Base-by-base conservation (phyloP, 768 basidiomycete species). In the Russula emetica region DNA sequence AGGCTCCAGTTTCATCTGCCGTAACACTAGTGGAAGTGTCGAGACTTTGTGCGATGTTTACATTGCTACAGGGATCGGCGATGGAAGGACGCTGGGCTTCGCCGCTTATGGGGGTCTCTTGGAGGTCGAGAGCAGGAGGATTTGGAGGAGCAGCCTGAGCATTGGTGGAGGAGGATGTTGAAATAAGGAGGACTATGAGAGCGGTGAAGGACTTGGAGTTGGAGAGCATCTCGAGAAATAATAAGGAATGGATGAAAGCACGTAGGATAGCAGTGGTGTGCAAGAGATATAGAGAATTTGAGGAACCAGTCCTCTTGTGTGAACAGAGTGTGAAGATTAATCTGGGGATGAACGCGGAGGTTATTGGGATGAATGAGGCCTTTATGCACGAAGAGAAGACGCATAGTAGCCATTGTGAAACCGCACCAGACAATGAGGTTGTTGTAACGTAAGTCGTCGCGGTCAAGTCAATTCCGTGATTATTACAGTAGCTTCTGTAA, bases 11-110 rank as follows among this genome's bases (percentile, higher is more conserved):
- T 24, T 78, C 74, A 26, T 42, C 55, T 10, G 68, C 71, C 10
- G 49, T 16, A 26, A 72, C 62, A 1, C 74, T 42, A 3, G 68
- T 71, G n/a, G 80, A 77, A 13, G 72, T 70, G 59, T 76, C 76
- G 61, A 83, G 66, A 50, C 70, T 74, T 24, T 72, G 61, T 22
- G 79, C 76, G 55, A 82, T 73, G 70, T 80, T 75, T 42, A 77
- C 71, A 1, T 70, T 75, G 40, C 82, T 82, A 67, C 83, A 84
- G 0, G 77, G 77, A 40, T 67, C 70, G 18, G 65, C 69, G 13
- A 63, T 70, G 56, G 70, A 76, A 1, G 67, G 73, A 1, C 71
- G 56, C 69, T 74, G 72, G 28, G 72, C 74, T 63, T 76, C 71
- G 44, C 45, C 64, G 32, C 75, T 71, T 16, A 40, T 18, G 14